Conservation (phyloP, 2,329 filamentous ascomycete genomes). For the Metarhizium humberi region DNA sequence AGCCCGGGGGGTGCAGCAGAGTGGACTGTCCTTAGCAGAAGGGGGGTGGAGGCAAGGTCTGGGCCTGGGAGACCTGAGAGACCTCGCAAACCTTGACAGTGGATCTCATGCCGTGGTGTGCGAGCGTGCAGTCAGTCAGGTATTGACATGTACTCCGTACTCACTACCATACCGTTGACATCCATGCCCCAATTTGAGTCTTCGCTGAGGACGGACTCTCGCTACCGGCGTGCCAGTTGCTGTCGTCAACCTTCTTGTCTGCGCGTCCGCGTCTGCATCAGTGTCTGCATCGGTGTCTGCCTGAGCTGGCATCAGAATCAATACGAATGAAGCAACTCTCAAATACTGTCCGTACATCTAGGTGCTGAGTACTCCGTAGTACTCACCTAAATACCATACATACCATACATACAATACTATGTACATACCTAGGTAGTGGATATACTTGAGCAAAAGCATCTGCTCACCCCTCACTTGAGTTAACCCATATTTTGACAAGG, state of each 20-base stretch:
- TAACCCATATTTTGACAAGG: too few relatives aligned
- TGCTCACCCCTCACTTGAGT: too few relatives aligned
- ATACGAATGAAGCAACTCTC: not conserved
- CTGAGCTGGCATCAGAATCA: not conserved
- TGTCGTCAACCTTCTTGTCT: not conserved
- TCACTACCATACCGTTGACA: not conserved
- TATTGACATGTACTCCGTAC: not conserved
- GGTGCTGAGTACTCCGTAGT: too few relatives aligned
- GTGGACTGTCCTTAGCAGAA: not conserved
- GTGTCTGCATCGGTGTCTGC: not conserved
- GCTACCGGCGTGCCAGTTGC: not conserved
- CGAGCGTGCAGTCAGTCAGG: not conserved
- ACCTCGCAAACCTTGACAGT: not conserved
- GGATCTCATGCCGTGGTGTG: constrained; percentile 4
- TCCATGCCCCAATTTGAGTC: not conserved
- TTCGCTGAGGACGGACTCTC: too few relatives aligned
- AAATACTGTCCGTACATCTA: not conserved
- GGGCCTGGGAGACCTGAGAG: not conserved
- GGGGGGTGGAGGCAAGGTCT: constrained; percentile 2
- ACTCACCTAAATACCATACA: too few relatives aligned
- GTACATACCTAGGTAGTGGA: too few relatives aligned
- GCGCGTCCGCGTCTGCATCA: not conserved
- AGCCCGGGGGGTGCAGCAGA: constrained; percentile 3
- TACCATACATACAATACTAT: too few relatives aligned
- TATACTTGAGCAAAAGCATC: too few relatives aligned